These are phyloP conservation scores for Crithidia fasciculata DNA, from an alignment of 208 protist genomes.

Conservation along the genomic window DNA sequence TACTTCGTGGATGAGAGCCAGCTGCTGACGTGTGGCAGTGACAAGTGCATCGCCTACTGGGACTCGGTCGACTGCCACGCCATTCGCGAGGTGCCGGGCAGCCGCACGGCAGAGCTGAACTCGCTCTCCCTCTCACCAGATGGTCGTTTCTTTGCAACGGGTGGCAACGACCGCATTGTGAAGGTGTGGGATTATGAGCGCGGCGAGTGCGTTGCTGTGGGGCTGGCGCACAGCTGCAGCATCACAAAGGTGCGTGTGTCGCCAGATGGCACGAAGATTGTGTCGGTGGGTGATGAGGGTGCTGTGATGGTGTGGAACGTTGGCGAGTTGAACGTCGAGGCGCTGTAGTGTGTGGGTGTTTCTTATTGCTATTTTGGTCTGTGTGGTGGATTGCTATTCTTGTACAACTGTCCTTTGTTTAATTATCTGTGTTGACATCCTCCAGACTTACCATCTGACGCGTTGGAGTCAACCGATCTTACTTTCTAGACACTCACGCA, in stretches of 20 bases:
- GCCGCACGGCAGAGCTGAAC: conserved; percentile 92
- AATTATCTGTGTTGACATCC: neutral
- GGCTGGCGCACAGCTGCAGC: conserved; percentile 93
- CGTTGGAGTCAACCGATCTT: too few species aligned
- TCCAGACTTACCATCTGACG: too few species aligned
- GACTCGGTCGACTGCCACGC: conserved; percentile 94
- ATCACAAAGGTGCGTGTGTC: conserved; percentile 92
- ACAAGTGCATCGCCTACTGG: conserved; percentile 96
- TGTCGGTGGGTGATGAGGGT: conserved; percentile 94
- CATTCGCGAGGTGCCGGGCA: conserved; percentile 93
- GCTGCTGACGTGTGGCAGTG: conserved; percentile 94
- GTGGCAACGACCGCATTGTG: conserved; percentile 92
- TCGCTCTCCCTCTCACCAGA: conserved; percentile 87
- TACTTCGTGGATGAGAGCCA: conserved; percentile 95
- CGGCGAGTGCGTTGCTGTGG: conserved; percentile 86
- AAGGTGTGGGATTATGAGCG: conserved; percentile 97
- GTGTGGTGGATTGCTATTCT: too few species aligned
- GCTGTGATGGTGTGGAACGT: conserved; percentile 95
- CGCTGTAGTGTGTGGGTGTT: conserved; percentile 16
- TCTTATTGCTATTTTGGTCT: neutral
- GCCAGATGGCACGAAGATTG: conserved; percentile 89
- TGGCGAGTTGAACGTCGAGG: conserved; percentile 50
- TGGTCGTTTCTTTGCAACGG: conserved; percentile 91
- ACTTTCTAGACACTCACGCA: too few species aligned
- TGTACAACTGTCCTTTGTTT: neutral